Percentiles rank a stretch among this genome's conserved stretches.
Conservation (phyloP, 176 grass and related monocot genomes). For the Oryza officinalis region DNA sequence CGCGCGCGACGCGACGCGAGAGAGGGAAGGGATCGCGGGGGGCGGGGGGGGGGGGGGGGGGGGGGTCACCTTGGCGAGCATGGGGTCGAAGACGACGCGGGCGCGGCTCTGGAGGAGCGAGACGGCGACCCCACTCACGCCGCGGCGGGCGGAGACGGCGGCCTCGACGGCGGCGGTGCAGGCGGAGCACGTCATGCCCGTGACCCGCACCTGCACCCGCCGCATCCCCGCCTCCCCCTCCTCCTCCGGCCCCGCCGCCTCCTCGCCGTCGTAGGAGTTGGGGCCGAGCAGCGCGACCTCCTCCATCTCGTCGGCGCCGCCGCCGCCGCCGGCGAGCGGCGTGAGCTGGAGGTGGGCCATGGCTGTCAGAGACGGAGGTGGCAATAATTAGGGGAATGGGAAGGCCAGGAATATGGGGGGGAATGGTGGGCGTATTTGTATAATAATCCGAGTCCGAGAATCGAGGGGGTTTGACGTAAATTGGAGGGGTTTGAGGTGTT, state of each 20-base stretch:
- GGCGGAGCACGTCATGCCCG: conserved; percentile 96
- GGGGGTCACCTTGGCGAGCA: conserved; percentile 59
- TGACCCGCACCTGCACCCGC: conserved; percentile 71
- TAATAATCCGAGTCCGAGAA: background rate
- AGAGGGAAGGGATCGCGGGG: conserved; percentile 17
- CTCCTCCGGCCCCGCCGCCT: background rate
- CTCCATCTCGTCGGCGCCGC: conserved; percentile 63
- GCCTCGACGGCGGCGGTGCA: conserved; percentile 84
- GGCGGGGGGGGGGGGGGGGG: background rate
- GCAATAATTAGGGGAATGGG: background rate
- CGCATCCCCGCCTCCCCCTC: conserved; percentile 42
- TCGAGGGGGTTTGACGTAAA: background rate
- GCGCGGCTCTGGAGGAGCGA: conserved; percentile 90
- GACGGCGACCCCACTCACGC: conserved; percentile 61
- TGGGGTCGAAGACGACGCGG: conserved; percentile 85
- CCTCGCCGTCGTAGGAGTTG: conserved; percentile 52
- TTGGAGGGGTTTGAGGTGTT: background rate
- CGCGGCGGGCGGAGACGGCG: conserved; percentile 50
- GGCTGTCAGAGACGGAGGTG: conserved; percentile 21
- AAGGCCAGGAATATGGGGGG: background rate
- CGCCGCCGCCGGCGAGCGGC: conserved; percentile 34
- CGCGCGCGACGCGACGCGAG: background rate
- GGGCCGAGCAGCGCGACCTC: conserved; percentile 70
- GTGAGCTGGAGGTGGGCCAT: conserved; percentile 73
- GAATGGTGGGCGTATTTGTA: background rate